Evolutionary conservation across 1,139 yeast species (phyloP), one percentile per base, ranked within the genome.

Genomic region (Geotrichum siamense): DNA sequence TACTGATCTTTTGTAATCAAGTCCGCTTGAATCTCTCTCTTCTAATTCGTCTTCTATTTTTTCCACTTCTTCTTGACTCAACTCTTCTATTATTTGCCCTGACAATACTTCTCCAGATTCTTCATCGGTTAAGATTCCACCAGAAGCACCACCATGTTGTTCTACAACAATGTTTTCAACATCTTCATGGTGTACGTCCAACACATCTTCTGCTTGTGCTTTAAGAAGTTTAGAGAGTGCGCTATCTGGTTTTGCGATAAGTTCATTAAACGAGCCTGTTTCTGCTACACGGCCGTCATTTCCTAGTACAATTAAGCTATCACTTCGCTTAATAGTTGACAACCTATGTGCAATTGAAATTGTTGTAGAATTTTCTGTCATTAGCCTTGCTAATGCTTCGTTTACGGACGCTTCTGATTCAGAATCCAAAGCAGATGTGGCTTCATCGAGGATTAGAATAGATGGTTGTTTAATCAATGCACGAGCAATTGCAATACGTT

Each of bases 361-460:
- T 43, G 82, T 78, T 0, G 93, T 82, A 60, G 89, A 79, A 39
- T 75, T 62, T n/a, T n/a, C n/a, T 6, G 65, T 57, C 57, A 83
- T 82, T 58, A 81, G 87, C 12, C 63, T 65, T 8, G 70, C 67
- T 50, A 82, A 80, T 22, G 85, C 78, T 4, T 65, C 55, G 62
- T 83, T 94, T 53, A 84, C 80, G 58, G 74, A 75, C 37, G 75
- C 68, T 61, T 83, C 93, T 0, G 93, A 82, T 52, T 78, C 84
- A 57, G 79, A 80, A 59, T 83, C 94, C 34, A 83, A 91, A 8
- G 83, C 77, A 0, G 93, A 82, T 0, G 94, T 83, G 13, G 94
- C 93, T 61, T 83, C 94, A 59, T 83, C 94, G 48, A 83, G 63
- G 49, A 83, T 78, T 52, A 83, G 65, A 47, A 83, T 76, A 56